phyloP scores from a whole-genome alignment of 1,284 basidiomycete species.

The Spongiforma sp. region DNA sequence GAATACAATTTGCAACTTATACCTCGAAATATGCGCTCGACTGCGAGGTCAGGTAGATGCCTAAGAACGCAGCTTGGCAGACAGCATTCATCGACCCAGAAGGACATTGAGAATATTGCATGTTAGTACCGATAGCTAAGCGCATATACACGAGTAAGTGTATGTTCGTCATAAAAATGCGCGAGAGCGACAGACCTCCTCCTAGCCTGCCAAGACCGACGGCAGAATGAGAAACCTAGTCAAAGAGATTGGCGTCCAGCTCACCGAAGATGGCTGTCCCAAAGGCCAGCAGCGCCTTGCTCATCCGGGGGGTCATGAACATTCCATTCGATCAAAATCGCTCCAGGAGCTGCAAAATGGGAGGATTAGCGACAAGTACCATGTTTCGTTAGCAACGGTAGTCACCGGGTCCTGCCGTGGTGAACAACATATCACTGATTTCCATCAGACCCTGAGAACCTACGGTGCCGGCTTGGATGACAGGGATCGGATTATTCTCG shows the following conservation, averaged over 20 bases:
- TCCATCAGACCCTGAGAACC: constrained; percentile 31
- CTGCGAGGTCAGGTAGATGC: background rate
- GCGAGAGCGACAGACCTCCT: background rate
- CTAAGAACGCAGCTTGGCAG: background rate
- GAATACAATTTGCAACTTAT: background rate
- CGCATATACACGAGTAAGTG: background rate
- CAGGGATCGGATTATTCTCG: background rate
- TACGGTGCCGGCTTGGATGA: constrained; percentile 8
- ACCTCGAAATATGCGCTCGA: constrained; percentile 2
- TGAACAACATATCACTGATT: background rate
- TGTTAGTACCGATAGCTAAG: background rate
- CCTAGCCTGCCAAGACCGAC: background rate
- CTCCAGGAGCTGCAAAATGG: background rate
- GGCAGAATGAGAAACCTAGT: background rate
- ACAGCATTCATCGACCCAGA: background rate
- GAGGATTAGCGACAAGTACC: background rate
- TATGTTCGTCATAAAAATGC: background rate
- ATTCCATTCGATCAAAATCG: constrained; percentile 1
- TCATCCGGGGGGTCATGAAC: background rate
- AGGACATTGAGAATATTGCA: background rate
- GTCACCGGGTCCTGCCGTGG: background rate
- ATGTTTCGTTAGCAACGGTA: background rate
- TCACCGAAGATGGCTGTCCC: background rate
- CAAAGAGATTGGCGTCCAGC: background rate
- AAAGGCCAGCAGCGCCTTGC: constrained; percentile 1